Conservation (phyloP, 345 rosid species). For the Luvunga scandens region DNA sequence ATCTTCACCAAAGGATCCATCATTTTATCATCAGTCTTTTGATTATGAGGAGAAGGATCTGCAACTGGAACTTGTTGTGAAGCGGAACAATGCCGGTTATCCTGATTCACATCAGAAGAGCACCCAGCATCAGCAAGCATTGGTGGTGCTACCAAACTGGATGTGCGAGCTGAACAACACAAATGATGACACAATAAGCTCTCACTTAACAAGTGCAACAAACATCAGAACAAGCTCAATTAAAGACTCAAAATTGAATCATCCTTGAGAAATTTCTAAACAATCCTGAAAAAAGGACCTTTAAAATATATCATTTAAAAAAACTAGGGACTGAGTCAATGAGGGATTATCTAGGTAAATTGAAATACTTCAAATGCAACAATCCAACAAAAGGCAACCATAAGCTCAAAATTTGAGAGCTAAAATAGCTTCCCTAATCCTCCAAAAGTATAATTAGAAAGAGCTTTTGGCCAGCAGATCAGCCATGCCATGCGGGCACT, state of each 20-base stretch:
- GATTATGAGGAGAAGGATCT: constrained; percentile 29
- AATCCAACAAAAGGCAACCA: background rate
- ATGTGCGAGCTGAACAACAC: constrained; percentile 35
- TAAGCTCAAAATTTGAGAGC: background rate
- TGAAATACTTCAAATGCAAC: background rate
- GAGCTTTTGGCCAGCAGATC: no score
- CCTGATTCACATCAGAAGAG: constrained; percentile 43
- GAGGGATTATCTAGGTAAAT: background rate
- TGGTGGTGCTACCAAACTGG: constrained; percentile 31
- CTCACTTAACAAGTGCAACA: constrained; percentile 13
- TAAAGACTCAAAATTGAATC: background rate
- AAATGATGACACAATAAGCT: constrained; percentile 17
- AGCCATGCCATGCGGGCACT: no score
- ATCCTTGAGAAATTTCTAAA: background rate
- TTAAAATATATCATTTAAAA: background rate
- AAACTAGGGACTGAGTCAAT: background rate
- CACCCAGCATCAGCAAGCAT: constrained; percentile 30
- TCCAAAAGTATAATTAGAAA: no score
- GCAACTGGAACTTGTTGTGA: constrained; percentile 39
- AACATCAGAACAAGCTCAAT: background rate
- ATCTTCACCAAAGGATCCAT: constrained; percentile 56
- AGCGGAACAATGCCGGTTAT: constrained; percentile 31
- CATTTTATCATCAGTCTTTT: constrained; percentile 25
- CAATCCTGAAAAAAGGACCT: background rate
- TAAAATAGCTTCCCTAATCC: background rate